Base-by-base conservation (phyloP, 768 basidiomycete species). In the Lactarius trivialis region DNA sequence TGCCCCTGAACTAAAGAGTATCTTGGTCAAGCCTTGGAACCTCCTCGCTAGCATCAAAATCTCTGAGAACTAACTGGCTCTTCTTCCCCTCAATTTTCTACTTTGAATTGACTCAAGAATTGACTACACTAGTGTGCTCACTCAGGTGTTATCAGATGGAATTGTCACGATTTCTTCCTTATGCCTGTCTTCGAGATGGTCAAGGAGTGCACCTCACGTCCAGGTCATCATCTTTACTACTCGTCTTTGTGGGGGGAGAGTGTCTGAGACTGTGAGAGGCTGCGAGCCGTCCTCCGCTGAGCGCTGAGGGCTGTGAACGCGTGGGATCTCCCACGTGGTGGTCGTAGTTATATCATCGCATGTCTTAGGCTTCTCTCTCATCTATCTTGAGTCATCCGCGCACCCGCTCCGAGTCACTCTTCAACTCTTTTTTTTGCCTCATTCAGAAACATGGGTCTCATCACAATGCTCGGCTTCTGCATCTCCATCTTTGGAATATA, bases 301-400 rank as follows among this genome's bases (percentile, higher is more conserved):
- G 24, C 21, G 45, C 45, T 24, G 30, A 51, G 49, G 30, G 30
- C 30, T 30, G 30, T 30, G 30, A 30, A 30, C 11, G 50, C 50
- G 50, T 51, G 50, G 50, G 50, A 51, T 51, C 19, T 17, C 50
- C 28, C 50, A 51, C 50, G 50, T 51, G 50, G 15, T 51, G 53
- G n/a, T 28, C 7, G 12, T 12, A 2, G 14, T 4, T 19, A 8
- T n/a, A 7, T 11, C 53, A 32, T 12, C 52, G 2, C 12, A 53
- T 19, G n/a, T 24, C 21, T 11, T 24, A 15, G 3, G 0, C 17
- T 6, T 17, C 12, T 50, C 49, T 28, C 17, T 4, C 17, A 15
- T 26, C 21, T 37, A 14, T 17, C 14, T 14, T 7, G 33, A 36
- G 17, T 26, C 48, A 24, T 26, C 30, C 24, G 3, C 6, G 8